Percentiles rank a stretch among this genome's conserved stretches.
These are phyloP conservation scores for Blastomyces silverae DNA, from an alignment of 2,329 filamentous ascomycete genomes.

Conservation along the genomic window DNA sequence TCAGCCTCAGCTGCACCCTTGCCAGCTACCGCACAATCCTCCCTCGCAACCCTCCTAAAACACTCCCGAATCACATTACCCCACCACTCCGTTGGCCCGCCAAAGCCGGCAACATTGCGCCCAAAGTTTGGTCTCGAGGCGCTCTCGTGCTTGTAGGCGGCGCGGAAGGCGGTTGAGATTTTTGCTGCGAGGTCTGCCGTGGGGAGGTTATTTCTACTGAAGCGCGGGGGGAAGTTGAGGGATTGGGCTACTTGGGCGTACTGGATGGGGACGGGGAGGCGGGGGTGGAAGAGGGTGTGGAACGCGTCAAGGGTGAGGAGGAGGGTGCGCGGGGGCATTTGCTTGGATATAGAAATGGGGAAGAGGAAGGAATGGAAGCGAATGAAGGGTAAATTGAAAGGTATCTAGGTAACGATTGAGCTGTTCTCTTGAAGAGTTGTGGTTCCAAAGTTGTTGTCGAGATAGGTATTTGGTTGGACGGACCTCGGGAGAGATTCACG, in stretches of 20 bases:
- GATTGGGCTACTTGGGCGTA: conserved; percentile 37
- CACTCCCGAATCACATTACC: conserved; percentile 36
- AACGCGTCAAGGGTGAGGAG: conserved; percentile 44
- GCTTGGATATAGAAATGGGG: neutral
- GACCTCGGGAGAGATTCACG: no score
- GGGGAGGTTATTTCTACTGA: conserved; percentile 25
- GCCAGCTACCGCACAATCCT: neutral
- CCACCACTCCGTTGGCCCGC: conserved; percentile 42
- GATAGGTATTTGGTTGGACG: no score
- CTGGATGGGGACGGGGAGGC: conserved; percentile 35
- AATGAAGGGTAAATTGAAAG: no score
- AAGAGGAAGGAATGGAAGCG: no score
- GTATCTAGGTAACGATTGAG: no score
- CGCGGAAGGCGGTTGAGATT: conserved; percentile 21
- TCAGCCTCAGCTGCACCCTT: conserved; percentile 15
- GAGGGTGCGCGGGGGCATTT: conserved; percentile 22
- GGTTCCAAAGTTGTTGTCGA: no score
- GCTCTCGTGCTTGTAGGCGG: conserved; percentile 35
- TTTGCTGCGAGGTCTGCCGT: conserved; percentile 21
- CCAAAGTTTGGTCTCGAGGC: conserved; percentile 40
- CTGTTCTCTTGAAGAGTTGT: no score
- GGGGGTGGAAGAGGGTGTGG: conserved; percentile 41
- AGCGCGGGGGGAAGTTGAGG: conserved; percentile 28
- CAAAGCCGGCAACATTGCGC: conserved; percentile 32
- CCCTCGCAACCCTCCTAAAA: conserved; percentile 26